Conservation (phyloP, 1,284 basidiomycete species). For the Marasmius fiardii region DNA sequence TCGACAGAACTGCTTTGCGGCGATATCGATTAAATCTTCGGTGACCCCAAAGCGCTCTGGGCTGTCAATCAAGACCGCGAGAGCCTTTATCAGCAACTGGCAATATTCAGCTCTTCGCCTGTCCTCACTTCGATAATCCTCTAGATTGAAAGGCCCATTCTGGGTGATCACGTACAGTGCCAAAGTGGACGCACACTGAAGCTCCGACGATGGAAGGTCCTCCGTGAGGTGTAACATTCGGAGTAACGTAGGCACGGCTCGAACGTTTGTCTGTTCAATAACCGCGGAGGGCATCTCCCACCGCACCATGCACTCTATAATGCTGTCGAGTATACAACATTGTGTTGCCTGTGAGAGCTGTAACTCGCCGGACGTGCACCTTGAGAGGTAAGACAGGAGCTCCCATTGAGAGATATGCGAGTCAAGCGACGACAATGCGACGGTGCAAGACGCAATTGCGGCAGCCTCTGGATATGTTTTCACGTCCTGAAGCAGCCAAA, state of each 20-base stretch:
- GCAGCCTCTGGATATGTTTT: conserved; percentile 25
- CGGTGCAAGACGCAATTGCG: conserved; percentile 32
- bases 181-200: conserved; percentile 27
- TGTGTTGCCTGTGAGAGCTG: conserved; percentile 28
- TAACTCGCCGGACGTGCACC: conserved; percentile 24
- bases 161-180: conserved; percentile 28
- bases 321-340: conserved; percentile 33
- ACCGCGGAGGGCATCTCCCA: conserved; percentile 34
- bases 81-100: conserved; percentile 27
- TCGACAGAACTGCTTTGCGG: conserved; percentile 28
- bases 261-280: conserved; percentile 28
- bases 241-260: conserved; percentile 32
- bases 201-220: conserved; percentile 23
- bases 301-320: conserved; percentile 30
- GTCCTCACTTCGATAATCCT: conserved; percentile 24
- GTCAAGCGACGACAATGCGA: conserved; percentile 33
- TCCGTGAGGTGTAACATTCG: conserved; percentile 27
- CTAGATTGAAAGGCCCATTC: conserved; percentile 20
- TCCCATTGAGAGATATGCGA: conserved; percentile 31
- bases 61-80: conserved; percentile 27
- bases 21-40: conserved; percentile 27
- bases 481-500: conserved; percentile 29
- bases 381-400: conserved; percentile 28
- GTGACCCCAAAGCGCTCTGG: conserved; percentile 28
- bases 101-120: conserved; percentile 25